Percentiles rank a stretch among this genome's conserved stretches.
phyloP scores from a whole-genome alignment of 768 basidiomycete species.

The Tricholoma saponaceum region DNA sequence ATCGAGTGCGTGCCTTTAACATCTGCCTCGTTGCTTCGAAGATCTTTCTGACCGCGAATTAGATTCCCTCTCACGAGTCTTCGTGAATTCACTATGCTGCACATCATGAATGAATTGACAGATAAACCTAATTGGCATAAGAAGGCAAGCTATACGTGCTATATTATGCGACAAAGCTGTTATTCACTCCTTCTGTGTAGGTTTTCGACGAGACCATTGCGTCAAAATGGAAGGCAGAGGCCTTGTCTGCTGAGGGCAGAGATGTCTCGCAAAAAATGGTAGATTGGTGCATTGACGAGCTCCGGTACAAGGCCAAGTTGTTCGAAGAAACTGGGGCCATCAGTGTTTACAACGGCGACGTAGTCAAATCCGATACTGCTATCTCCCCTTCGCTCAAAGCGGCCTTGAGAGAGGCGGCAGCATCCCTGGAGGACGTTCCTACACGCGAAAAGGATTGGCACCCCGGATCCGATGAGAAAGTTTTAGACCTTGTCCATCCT shows the following conservation, averaged over 20 bases:
- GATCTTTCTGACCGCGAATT: too few relatives aligned
- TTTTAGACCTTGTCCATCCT: constrained; percentile 38
- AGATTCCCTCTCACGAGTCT: constrained; percentile 12
- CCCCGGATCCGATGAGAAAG: constrained; percentile 32
- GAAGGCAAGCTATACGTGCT: too few relatives aligned
- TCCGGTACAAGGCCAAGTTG: constrained; percentile 12
- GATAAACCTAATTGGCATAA: constrained; percentile 15
- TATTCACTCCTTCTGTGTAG: too few relatives aligned
- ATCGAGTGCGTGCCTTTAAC: too few relatives aligned
- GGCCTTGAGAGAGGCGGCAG: constrained; percentile 11
- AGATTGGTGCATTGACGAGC: constrained; percentile 16
- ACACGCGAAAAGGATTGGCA: constrained; percentile 35
- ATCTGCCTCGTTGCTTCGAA: too few relatives aligned
- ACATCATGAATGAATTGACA: constrained; percentile 14
- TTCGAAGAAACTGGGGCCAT: constrained; percentile 11
- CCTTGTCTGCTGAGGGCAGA: background rate
- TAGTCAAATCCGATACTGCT: constrained; percentile 25
- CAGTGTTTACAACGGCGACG: constrained; percentile 15
- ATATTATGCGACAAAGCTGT: too few relatives aligned
- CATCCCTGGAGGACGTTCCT: constrained; percentile 28
- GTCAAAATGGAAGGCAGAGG: background rate
- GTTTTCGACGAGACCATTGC: background rate
- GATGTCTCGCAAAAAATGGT: constrained; percentile 12
- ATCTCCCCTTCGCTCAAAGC: constrained; percentile 16
- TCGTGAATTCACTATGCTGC: constrained; percentile 16